These are phyloP conservation scores for Pestalotiopsis sp. DNA, from an alignment of 2,329 filamentous ascomycete genomes.

Conservation along the genomic window DNA sequence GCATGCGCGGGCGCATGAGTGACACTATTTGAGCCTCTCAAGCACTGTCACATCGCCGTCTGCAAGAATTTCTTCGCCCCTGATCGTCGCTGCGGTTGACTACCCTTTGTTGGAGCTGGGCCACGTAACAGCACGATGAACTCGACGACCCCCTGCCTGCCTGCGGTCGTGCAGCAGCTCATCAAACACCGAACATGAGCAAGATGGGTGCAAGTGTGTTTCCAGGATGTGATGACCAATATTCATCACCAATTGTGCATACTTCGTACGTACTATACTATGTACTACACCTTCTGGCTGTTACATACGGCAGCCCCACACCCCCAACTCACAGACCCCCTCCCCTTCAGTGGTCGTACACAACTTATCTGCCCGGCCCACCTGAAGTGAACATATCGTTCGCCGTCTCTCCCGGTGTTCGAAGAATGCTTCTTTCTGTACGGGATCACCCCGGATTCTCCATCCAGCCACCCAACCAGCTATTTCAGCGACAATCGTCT, in stretches of 20 bases:
- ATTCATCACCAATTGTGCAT: neutral
- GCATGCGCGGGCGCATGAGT: neutral
- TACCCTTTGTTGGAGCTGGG: neutral
- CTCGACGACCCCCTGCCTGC: neutral
- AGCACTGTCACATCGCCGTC: neutral
- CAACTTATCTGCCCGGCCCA: neutral
- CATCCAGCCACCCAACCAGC: neutral
- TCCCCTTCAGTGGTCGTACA: neutral
- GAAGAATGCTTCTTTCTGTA: neutral
- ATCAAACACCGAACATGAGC: conserved; percentile 5
- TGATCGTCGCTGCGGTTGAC: neutral
- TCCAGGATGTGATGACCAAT: neutral
- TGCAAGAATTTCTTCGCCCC: neutral
- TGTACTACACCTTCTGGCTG: neutral
- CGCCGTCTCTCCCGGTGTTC: neutral
- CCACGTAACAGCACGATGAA: neutral
- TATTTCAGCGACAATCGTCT: neutral
- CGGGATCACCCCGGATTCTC: neutral
- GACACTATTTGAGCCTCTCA: neutral
- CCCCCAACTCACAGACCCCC: neutral
- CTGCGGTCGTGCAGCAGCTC: neutral
- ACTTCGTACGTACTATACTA: too few relatives aligned
- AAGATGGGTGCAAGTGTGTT: neutral
- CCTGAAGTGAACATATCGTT: neutral
- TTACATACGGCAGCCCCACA: neutral